Percentiles rank a stretch among this genome's conserved stretches.
These are phyloP conservation scores for Microsporum canis DNA, from an alignment of 2,329 filamentous ascomycete genomes.

Conservation along the genomic window DNA sequence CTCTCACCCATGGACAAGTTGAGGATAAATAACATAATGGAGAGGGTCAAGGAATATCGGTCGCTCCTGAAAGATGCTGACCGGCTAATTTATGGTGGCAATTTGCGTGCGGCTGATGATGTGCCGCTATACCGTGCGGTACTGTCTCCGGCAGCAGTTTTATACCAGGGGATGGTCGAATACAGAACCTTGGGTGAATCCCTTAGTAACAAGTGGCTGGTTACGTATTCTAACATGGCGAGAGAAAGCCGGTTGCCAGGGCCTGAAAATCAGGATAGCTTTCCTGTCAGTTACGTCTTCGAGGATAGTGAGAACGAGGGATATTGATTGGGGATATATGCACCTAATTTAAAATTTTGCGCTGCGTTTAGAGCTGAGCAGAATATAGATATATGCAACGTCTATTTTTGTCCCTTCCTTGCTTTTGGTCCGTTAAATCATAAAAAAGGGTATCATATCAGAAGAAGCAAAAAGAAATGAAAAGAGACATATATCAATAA, in stretches of 20 bases:
- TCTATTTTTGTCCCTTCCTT: not conserved
- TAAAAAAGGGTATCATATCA: not conserved
- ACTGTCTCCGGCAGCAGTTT: not conserved
- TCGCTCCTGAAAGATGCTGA: not conserved
- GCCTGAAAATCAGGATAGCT: not conserved
- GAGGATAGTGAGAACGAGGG: not conserved
- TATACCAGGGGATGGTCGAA: not conserved
- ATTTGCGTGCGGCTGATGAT: not conserved
- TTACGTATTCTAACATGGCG: not conserved
- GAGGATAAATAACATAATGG: not conserved
- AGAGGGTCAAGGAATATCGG: not conserved
- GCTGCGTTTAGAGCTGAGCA: not conserved
- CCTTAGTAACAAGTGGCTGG: not conserved
- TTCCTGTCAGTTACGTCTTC: not conserved
- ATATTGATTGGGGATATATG: not conserved
- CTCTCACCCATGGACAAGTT: not conserved
- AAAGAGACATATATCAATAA: constrained; percentile 25
- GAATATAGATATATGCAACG: not conserved
- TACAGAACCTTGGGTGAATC: not conserved
- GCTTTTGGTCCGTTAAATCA: not conserved
- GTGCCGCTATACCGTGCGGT: not conserved
- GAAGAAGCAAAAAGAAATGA: constrained; percentile 14
- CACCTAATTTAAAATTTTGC: not conserved
- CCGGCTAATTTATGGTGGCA: not conserved
- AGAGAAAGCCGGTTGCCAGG: not conserved